phyloP scores from a whole-genome alignment of 2,329 filamentous ascomycete genomes.

The Sporothrix pseudoabietina region DNA sequence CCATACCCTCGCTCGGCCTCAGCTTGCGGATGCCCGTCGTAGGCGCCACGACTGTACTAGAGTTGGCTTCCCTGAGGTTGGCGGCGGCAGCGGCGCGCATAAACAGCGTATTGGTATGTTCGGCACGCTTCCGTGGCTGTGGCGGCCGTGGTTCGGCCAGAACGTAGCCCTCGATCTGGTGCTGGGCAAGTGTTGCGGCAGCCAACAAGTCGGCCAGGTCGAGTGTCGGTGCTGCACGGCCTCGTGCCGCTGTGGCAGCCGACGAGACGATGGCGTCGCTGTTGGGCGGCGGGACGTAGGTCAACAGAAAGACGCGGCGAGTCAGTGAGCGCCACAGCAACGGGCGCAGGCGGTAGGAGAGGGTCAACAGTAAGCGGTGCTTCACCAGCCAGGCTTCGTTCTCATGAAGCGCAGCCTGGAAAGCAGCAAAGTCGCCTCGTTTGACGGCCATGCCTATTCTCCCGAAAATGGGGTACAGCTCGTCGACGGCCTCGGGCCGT shows the following conservation, averaged over 20 bases:
- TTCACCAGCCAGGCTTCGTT: slow-evolving; percentile 73
- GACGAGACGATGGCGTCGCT: slow-evolving; percentile 27
- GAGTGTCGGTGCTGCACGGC: slow-evolving; percentile 70
- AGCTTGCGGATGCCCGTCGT: slow-evolving; percentile 52
- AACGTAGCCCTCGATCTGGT: slow-evolving; percentile 60
- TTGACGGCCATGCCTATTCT: slow-evolving; percentile 74
- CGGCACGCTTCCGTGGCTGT: slow-evolving; percentile 42
- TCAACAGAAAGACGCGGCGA: slow-evolving; percentile 75
- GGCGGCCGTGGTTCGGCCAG: slow-evolving; percentile 43
- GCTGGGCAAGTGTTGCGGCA: slow-evolving; percentile 67
- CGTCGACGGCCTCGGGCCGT: slow-evolving; percentile 67
- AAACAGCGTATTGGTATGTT: slow-evolving; percentile 55
- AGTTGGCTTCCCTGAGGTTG: slow-evolving; percentile 29
- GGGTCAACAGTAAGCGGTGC: slow-evolving; percentile 72
- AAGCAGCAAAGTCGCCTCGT: slow-evolving; percentile 68
- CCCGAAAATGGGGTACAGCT: slow-evolving; percentile 66
- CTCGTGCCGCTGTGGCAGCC: slow-evolving; percentile 47
- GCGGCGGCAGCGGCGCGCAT: slow-evolving; percentile 48
- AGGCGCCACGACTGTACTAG: slow-evolving; percentile 49
- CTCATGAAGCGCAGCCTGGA: slow-evolving; percentile 67
- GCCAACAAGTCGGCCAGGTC: slow-evolving; percentile 69
- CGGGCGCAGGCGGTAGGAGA: slow-evolving; percentile 76
- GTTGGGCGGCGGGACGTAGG: slow-evolving; percentile 65
- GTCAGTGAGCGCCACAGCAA: slow-evolving; percentile 83
- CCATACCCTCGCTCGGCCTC: slow-evolving; percentile 59